Percentiles rank a stretch among this genome's conserved stretches.
Conservation (phyloP, 2,329 filamentous ascomycete genomes). For the Exophiala xenobiotica region DNA sequence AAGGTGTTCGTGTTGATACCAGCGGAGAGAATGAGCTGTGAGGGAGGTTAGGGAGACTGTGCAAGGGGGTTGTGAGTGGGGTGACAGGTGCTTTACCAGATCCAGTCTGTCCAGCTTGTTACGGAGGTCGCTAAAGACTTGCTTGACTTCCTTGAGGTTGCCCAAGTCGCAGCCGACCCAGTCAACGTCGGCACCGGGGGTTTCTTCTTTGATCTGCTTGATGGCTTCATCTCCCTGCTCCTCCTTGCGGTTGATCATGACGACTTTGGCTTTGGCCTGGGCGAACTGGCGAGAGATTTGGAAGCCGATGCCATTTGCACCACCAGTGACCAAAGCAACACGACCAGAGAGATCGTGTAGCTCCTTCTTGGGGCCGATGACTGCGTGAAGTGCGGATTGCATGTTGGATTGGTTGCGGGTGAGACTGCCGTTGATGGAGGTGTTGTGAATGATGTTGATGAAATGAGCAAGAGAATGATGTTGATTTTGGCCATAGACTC, state of each 20-base stretch:
- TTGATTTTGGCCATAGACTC: too few species aligned
- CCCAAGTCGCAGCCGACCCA: constrained; percentile 47
- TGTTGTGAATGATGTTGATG: too few species aligned
- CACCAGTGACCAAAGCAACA: constrained; percentile 42
- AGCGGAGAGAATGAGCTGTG: constrained; percentile 42
- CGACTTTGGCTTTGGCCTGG: constrained; percentile 38
- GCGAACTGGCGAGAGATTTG: constrained; percentile 39
- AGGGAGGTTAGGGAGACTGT: background rate
- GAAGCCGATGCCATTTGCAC: constrained; percentile 41
- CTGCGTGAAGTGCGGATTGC: constrained; percentile 42
- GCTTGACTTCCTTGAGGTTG: constrained; percentile 39
- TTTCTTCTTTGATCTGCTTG: constrained; percentile 36
- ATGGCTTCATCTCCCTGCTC: constrained; percentile 43
- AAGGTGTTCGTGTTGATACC: constrained; percentile 47
- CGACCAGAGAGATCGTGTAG: constrained; percentile 39
- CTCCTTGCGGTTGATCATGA: constrained; percentile 39
- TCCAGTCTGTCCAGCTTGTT: constrained; percentile 42
- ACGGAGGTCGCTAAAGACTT: constrained; percentile 40
- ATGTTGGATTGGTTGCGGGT: too few species aligned
- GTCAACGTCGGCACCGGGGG: constrained; percentile 35
- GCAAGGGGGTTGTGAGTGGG: background rate
- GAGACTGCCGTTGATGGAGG: too few species aligned
- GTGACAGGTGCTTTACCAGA: constrained; percentile 32
- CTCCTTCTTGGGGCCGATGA: constrained; percentile 40
- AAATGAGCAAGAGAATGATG: too few species aligned